Percentiles rank a stretch among this genome's conserved stretches.
Evolutionary conservation across 441 rosid species (phyloP).

Genomic region (Brassica balearica): DNA sequence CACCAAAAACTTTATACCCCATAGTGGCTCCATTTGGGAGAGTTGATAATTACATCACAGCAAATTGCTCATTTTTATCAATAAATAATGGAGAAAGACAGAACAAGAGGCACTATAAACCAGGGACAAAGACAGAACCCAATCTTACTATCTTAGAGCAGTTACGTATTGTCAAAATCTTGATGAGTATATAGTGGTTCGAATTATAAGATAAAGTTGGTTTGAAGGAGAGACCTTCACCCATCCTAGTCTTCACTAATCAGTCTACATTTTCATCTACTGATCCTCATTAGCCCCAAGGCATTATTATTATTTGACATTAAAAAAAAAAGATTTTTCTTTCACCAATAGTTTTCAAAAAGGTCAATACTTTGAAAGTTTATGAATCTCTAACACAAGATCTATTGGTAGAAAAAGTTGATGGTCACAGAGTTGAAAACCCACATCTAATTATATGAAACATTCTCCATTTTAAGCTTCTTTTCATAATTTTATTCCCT

Average conservation of each 20-base stretch:
- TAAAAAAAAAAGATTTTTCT: neutral
- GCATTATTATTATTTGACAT: neutral
- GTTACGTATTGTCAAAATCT: conserved; percentile 21
- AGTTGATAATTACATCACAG: conserved; percentile 58
- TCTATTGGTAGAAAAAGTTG: conserved; percentile 19
- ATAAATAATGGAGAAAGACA: conserved; percentile 27
- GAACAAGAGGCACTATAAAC: conserved; percentile 49
- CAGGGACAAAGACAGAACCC: conserved; percentile 35
- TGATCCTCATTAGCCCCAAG: conserved; percentile 19
- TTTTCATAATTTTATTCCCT: neutral
- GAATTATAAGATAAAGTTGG: conserved; percentile 6
- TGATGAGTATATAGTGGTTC: conserved; percentile 20
- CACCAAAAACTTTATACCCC: conserved; percentile 52
- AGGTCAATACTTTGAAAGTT: conserved; percentile 31
- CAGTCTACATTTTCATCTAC: conserved; percentile 8
- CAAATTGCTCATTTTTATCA: conserved; percentile 41
- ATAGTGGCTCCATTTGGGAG: conserved; percentile 48
- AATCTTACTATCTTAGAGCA: conserved; percentile 31
- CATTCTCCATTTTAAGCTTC: neutral
- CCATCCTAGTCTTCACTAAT: conserved; percentile 23
- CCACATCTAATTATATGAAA: conserved; percentile 11
- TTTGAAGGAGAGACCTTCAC: conserved; percentile 16
- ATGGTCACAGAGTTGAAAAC: conserved; percentile 18
- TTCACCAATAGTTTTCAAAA: conserved; percentile 28
- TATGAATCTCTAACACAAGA: conserved; percentile 15